Evolutionary conservation across 305 asterid species (phyloP).

Genomic region (Fraxinus sp.): DNA sequence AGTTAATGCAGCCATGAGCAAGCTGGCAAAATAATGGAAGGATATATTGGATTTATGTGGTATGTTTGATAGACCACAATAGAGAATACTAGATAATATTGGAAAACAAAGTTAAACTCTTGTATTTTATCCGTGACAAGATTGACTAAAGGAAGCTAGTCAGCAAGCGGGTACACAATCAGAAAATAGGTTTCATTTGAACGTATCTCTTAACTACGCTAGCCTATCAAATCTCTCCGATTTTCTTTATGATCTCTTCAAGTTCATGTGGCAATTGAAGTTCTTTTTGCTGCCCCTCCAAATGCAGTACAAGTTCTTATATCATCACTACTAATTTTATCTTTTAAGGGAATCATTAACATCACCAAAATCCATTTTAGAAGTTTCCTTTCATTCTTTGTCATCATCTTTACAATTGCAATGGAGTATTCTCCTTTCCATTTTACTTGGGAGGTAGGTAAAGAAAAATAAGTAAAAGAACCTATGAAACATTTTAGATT

Average conservation of each 20-base stretch:
- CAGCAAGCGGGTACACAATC: not conserved
- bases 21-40: constrained; percentile 48
- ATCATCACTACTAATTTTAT: not conserved
- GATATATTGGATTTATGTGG: not conserved
- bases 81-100: not conserved
- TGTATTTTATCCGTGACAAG: not conserved
- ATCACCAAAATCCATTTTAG: not conserved
- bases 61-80: not conserved
- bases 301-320: not conserved
- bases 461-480: not conserved
- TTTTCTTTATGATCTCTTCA: not conserved
- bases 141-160: not conserved
- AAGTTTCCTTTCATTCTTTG: not conserved
- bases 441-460: not conserved
- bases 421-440: not conserved
- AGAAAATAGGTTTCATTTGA: not conserved
- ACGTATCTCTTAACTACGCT: not conserved
- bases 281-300: not conserved
- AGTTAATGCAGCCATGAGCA: constrained; percentile 61
- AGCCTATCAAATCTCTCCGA: not conserved
- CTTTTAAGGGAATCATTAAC: not conserved
- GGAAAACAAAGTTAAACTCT: not conserved
- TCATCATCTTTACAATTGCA: not conserved
- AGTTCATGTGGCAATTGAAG: not conserved
- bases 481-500: not conserved